These are phyloP conservation scores for Clavulina sp. DNA, from an alignment of 768 basidiomycete species.

Conservation along the genomic window DNA sequence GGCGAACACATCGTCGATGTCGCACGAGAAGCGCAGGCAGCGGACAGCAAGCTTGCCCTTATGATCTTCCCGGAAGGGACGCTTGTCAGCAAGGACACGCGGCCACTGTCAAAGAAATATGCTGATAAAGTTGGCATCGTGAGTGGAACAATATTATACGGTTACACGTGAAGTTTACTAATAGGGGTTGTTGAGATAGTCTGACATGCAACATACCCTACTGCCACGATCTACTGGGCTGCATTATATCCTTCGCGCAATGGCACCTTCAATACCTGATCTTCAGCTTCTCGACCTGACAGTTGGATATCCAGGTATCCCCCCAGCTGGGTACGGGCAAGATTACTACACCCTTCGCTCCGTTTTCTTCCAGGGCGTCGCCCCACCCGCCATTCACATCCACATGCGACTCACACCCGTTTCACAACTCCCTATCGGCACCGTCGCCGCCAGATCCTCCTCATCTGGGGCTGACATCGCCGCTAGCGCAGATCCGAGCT, in stretches of 20 bases:
- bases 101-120: constrained; percentile 71
- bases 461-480: constrained; percentile 18
- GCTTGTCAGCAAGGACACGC: constrained; percentile 70
- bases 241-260: constrained; percentile 64
- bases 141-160: constrained; percentile 30
- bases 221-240: constrained; percentile 88
- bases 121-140: constrained; percentile 82
- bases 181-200: constrained; percentile 24
- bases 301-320: constrained; percentile 79
- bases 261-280: constrained; percentile 57
- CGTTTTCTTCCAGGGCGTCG: constrained; percentile 61
- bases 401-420: constrained; percentile 72
- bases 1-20: constrained; percentile 27
- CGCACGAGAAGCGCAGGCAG: constrained; percentile 6
- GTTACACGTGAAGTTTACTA: constrained; percentile 1
- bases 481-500: constrained; percentile 24
- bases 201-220: constrained; percentile 62
- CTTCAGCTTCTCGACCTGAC: constrained; percentile 83
- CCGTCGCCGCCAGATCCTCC: constrained; percentile 27
- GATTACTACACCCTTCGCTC: constrained; percentile 79
- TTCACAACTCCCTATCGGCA: constrained; percentile 47
- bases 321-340: constrained; percentile 67
- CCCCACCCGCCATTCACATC: constrained; percentile 75
- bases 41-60: constrained; percentile 43
- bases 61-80: constrained; percentile 94